Evolutionary conservation across 139 green algal species (phyloP), one percentile per base, ranked within the genome.

Genomic region (Pleodorina starrii): DNA sequence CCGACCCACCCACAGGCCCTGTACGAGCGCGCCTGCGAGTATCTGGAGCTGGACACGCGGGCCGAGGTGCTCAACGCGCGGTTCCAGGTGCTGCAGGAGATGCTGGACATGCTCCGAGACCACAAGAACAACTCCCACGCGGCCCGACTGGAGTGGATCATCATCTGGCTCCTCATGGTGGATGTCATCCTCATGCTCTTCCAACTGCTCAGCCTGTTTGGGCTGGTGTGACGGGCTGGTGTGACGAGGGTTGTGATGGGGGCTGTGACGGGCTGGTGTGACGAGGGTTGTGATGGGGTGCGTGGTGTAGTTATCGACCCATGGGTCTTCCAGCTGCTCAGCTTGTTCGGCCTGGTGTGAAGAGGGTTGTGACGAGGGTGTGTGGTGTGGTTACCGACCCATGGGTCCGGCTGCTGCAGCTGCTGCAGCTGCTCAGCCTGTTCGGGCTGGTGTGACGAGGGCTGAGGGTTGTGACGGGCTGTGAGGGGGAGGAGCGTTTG

Each of bases 21-120:
- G 87, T 98, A 98, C 90, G 94, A 95, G 85, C 87, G 94, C 35
- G 93, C 93, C n/a, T 95, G 91, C 75, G 94, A 97, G 85, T 98
- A 97, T 79, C 77, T 97, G 89, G 92, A 94, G 76, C 76, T 94
- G 32, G 85, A 94, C 14, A 90, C 89, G 7, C 92, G 92, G 1
- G 90, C 91, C 7, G 90, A 94, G 73, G 90, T 94, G 71, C 86
- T 94, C 60, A 94, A 94, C 84, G 90, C 90, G 40, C 90, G 92
- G n/a, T 94, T 94, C 84, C 54, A 93, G 71, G 93, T 97, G 83
- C 92, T 98, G 59, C 91, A 96, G 80, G 95, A 97, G 73, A 96
- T 98, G 95, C 93, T 98, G 35, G 94, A 98, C 89, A 97, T 98
- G 94, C 75, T 96, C 66, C 86, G 93, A 11, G 89, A 95, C 73